Percentiles rank a stretch among this genome's conserved stretches.
Evolutionary conservation across 164 flowering plant species (phyloP).

Genomic region (Piper longum): DNA sequence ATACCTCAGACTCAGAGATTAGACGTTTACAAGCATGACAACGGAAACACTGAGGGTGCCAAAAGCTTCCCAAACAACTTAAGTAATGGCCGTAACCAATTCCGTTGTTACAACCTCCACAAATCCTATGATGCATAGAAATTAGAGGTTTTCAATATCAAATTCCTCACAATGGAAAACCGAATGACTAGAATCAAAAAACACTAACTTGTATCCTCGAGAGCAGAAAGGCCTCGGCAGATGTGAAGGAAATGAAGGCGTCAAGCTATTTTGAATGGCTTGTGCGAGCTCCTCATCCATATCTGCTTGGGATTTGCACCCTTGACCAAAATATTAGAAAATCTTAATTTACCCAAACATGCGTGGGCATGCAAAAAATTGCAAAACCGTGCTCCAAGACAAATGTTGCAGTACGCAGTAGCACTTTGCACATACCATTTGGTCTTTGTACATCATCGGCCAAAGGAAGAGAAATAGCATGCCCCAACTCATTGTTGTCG

Average conservation of each 20-base stretch:
- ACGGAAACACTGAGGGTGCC: conserved; percentile 80
- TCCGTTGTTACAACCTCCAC: conserved; percentile 72
- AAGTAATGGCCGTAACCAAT: conserved; percentile 67
- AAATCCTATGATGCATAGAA: conserved; percentile 18
- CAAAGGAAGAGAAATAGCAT: conserved; percentile 52
- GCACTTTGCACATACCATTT: conserved; percentile 24
- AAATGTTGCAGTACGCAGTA: neutral
- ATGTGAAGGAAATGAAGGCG: conserved; percentile 40
- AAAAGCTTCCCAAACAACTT: conserved; percentile 73
- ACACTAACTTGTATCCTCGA: conserved; percentile 32
- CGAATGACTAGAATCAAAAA: neutral
- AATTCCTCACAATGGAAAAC: neutral
- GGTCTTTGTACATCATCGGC: conserved; percentile 50
- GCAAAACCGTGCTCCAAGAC: neutral
- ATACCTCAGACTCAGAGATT: conserved; percentile 81
- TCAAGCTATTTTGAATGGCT: conserved; percentile 18
- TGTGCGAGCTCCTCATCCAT: conserved; percentile 18
- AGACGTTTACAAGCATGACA: conserved; percentile 58
- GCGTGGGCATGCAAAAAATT: neutral
- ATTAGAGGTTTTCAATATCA: neutral
- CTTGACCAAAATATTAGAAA: conserved; percentile 15
- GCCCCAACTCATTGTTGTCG: conserved; percentile 20
- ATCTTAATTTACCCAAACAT: neutral
- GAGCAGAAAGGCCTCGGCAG: conserved; percentile 27
- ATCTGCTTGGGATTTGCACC: conserved; percentile 21